Conservation (phyloP, 129 eudicot genomes). For the Centella asiatica region DNA sequence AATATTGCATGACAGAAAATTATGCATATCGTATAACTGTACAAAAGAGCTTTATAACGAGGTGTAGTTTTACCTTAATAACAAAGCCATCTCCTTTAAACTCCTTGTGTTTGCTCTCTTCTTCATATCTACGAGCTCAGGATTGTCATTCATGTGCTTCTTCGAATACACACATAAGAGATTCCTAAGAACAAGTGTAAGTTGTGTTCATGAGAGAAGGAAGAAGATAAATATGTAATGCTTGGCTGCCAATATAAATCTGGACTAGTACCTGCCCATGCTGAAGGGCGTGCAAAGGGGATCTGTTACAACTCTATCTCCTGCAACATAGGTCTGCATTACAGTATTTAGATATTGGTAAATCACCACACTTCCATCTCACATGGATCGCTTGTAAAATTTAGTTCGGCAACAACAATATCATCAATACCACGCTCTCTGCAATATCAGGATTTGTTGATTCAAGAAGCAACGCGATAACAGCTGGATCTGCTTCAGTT, state of each 20-base stretch:
- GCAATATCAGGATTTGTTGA: constrained; percentile 60
- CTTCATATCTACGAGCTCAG: constrained; percentile 83
- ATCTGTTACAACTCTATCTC: constrained; percentile 94
- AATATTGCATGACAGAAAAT: neutral
- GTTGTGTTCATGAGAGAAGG: neutral
- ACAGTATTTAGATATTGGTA: constrained; percentile 14
- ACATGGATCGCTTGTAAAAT: constrained; percentile 3
- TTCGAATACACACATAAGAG: constrained; percentile 88
- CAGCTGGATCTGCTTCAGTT: constrained; percentile 98
- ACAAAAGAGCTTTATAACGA: neutral
- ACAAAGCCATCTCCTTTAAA: constrained; percentile 86
- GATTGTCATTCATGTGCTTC: constrained; percentile 89
- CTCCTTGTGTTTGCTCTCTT: constrained; percentile 84
- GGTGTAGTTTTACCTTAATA: constrained; percentile 53
- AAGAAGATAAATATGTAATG: constrained; percentile 5
- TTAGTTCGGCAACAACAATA: constrained; percentile 4
- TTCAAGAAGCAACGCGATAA: constrained; percentile 82
- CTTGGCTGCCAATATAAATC: constrained; percentile 8
- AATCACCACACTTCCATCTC: constrained; percentile 9
- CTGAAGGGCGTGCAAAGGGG: constrained; percentile 99
- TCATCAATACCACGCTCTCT: constrained; percentile 51
- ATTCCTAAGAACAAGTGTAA: constrained; percentile 43
- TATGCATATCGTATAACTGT: neutral
- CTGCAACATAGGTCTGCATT: constrained; percentile 88
- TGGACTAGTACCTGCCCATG: constrained; percentile 77